These are phyloP conservation scores for Cyathus striatus DNA, from an alignment of 768 basidiomycete genomes.

Conservation along the genomic window DNA sequence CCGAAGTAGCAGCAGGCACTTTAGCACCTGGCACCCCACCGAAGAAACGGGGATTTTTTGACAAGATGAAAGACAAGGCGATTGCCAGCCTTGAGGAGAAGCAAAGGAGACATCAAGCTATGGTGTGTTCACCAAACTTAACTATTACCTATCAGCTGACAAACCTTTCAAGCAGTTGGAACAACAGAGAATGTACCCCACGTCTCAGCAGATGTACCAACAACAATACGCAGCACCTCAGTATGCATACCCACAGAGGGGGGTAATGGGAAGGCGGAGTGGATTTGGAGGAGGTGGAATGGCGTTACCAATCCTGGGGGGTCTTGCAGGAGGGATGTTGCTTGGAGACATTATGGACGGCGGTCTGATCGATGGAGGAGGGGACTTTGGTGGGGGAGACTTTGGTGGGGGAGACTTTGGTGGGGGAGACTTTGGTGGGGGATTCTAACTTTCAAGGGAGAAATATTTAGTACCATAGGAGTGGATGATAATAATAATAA, in stretches of 20 bases:
- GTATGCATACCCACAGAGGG: conserved; percentile 13
- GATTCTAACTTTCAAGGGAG: conserved; percentile 12
- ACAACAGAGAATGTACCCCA: conserved; percentile 12
- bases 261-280: conserved; percentile 2
- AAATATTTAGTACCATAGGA: too few species aligned
- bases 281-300: conserved; percentile 17
- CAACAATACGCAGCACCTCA: conserved; percentile 13
- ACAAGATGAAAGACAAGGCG: conserved; percentile 57
- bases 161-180: conserved; percentile 13
- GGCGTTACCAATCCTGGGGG: conserved; percentile 37
- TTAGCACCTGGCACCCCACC: background rate
- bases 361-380: conserved; percentile 14
- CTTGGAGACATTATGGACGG: conserved; percentile 35
- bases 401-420: conserved; percentile 21
- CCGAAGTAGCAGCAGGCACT: conserved; percentile 3
- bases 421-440: conserved; percentile 13
- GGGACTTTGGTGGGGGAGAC: conserved; percentile 14
- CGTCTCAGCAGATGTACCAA: conserved; percentile 18
- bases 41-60: conserved; percentile 50
- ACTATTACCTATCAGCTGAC: background rate
- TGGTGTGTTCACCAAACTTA: conserved; percentile 5
- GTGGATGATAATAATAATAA: background rate
- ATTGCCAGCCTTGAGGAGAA: conserved; percentile 64
- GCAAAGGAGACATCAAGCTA: conserved; percentile 26
- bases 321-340: conserved; percentile 44